Evolutionary conservation across 192 early-diverging fungal genomes (phyloP), one percentile per base, ranked within the genome.

Genomic region (Umbelopsis sp.): DNA sequence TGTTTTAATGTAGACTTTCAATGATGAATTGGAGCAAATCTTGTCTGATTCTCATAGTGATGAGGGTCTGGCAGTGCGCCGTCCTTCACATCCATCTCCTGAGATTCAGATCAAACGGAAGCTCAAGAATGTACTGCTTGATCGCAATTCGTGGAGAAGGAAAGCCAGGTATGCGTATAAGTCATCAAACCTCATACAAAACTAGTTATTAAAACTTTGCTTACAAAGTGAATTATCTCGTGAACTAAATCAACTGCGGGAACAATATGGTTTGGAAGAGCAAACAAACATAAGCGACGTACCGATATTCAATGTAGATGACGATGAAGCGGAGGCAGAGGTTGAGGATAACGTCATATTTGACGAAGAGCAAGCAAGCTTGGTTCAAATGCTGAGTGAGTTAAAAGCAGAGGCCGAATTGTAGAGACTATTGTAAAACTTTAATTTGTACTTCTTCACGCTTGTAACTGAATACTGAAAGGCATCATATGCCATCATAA

Each of bases 81-180:
- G 70, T 7, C 70, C 70, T 8, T 61, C 70, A 0, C 58, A 71
- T 64, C 70, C 70, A 18, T 48, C 55, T 27, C 70, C 70, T 37
- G 70, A 71, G 35, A 41, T 64, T 33, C 70, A 71, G 47, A 64
- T 71, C 21, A 71, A 61, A 22, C 45, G 55, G 2, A 71, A 71
- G 48, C 27, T 71, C 18, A 58, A 71, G 49, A 71, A 55, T 33
- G 55, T 47, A 4, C 27, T 71, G 2, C 45, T 64, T 22, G 70
- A 71, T 64, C 55, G 55, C 27, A 71, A 48, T 4, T 58, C 55
- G 20, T 71, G 70, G 70, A 44, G 61, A 64, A 47, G 33, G 46
- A 64, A 46, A 64, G 70, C 70, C n/a, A 27, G 41, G 70, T 71
- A 71, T 33, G 51, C 27, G 20, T 49, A 1, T 6, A 10, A 49